Evolutionary conservation across 768 basidiomycete species (phyloP).

Genomic region (Russula compacta): DNA sequence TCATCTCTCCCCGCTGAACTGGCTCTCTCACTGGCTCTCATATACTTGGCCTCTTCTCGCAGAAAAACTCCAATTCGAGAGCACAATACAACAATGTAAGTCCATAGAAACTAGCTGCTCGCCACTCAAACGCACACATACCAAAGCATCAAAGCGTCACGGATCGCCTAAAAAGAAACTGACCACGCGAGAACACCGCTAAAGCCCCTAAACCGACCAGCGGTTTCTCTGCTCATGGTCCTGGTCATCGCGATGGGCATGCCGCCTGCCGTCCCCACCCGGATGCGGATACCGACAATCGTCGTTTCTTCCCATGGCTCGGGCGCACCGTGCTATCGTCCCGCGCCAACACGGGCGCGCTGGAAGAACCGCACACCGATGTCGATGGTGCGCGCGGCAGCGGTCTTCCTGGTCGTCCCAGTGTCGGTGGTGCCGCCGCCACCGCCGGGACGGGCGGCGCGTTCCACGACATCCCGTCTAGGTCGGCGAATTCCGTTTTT

Average conservation of each 20-base stretch:
- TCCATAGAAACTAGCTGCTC: too few species aligned
- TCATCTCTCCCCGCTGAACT: too few species aligned
- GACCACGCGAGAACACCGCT: too few species aligned
- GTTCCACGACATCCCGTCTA: conserved; percentile 50
- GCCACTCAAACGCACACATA: too few species aligned
- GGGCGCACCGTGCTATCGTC: conserved; percentile 9
- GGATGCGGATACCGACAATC: not conserved
- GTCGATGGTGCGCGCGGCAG: not conserved
- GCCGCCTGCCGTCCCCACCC: not conserved
- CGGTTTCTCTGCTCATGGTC: not conserved
- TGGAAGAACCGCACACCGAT: not conserved
- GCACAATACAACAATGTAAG: too few species aligned
- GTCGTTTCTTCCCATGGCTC: not conserved
- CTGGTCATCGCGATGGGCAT: not conserved
- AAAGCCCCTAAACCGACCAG: not conserved
- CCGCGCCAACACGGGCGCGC: not conserved
- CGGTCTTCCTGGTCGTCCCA: not conserved
- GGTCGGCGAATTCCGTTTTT: conserved; percentile 53
- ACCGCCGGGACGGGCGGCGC: not conserved
- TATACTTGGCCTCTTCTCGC: too few species aligned
- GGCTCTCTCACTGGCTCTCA: too few species aligned
- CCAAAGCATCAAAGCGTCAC: too few species aligned
- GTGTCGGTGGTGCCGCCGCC: not conserved
- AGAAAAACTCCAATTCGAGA: too few species aligned
- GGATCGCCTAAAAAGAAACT: too few species aligned